Base-by-base conservation (phyloP, 345 rosid species). In the Melaleuca alternifolia region DNA sequence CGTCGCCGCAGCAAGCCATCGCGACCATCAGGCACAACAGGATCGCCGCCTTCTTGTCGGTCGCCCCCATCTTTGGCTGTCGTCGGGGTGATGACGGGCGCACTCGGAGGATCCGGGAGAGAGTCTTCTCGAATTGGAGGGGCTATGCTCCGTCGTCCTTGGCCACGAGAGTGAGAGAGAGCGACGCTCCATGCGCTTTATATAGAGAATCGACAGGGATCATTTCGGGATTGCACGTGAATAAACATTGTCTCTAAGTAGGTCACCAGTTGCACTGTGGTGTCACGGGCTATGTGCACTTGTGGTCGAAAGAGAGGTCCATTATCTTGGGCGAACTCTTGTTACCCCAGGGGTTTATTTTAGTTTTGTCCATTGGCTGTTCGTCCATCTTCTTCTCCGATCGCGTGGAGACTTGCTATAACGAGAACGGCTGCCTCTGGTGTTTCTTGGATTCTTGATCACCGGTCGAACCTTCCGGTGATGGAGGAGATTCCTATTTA, bases 1-100 rank as follows among this genome's bases (percentile, higher is more conserved):
- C 93, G 50, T 85, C 14, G 56, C 85, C 18, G 50, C 87, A 51
- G 51, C 85, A 76, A 33, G 86, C 89, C 44, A 89, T 50, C 41
- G 71, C 87, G 6, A 83, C 30, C 44, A 89, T 5, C 56, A 88
- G 37, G 10, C 4, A 48, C 26, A 71, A 37, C 7, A 71, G 81
- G 16, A 71, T 37, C 26, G 9, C 81, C 24, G 1, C 81, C 48
- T 71, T 37, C 48, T 37, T 71, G 81, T 20, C 18, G 48, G 81
- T 71, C 10, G 37, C 84, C 56, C 56, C 89, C 92, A 91, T 71
- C 81, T 71, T 37, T 4, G 41, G 48, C 20, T 71, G 48, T 18
- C 5, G 14, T 71, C 26, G 9, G 2, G 37, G 48, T 18, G 79
- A 71, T 0, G 79, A 71, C 48, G 5, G 24, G 18, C n/a, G 23